Evolutionary conservation across 1,284 basidiomycete species (phyloP).

Genomic region (Ceratobasidium theobromae): DNA sequence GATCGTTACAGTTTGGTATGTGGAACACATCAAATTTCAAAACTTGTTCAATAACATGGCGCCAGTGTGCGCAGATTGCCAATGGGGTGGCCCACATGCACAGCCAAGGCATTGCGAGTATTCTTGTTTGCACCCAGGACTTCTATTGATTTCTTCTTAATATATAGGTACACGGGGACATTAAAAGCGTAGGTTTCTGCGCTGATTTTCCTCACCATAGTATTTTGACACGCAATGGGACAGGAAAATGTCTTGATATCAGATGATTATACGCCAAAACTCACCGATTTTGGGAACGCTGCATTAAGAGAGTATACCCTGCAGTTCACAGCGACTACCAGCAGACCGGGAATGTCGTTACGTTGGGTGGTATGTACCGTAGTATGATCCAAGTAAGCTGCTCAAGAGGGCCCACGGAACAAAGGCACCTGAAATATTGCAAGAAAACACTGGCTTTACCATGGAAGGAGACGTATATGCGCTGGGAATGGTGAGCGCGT

Average conservation of each 20-base stretch:
- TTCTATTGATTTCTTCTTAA: background rate
- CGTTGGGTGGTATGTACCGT: background rate
- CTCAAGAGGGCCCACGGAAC: background rate
- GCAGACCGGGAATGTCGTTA: background rate
- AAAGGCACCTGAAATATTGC: background rate
- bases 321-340: background rate
- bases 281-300: constrained; percentile 2
- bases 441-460: background rate
- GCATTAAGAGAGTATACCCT: background rate
- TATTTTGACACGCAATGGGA: background rate
- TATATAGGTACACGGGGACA: background rate
- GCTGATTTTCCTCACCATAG: background rate
- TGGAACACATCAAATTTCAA: too few species aligned
- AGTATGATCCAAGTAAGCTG: too few species aligned
- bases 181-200: background rate
- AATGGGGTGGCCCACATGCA: background rate
- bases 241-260: constrained; percentile 2
- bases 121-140: background rate
- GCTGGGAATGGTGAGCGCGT: constrained; percentile 2
- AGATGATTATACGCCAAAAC: background rate
- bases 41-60: background rate
- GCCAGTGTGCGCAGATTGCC: background rate
- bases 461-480: background rate
- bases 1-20: constrained; percentile 1
- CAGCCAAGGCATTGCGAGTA: background rate